Conservation (phyloP, 768 basidiomycete genomes). For the Pleurotus ostreatus region DNA sequence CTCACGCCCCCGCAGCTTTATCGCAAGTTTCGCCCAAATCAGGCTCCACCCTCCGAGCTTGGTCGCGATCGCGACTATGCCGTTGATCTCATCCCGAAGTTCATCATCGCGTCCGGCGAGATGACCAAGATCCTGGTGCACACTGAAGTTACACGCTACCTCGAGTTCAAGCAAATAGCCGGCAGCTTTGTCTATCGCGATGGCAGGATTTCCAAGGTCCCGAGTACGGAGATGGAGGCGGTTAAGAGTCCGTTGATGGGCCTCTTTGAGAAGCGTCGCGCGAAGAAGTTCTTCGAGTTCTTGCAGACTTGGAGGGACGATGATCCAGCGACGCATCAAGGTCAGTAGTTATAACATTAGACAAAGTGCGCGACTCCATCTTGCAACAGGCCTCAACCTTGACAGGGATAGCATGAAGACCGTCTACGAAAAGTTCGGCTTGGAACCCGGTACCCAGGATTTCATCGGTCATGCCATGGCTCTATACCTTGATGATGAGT, state of each 20-base stretch:
- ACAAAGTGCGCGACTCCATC: conserved; percentile 3
- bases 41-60: conserved; percentile 74
- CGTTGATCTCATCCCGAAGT: conserved; percentile 97
- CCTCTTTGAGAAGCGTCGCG: conserved; percentile 96
- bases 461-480: conserved; percentile 99
- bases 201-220: conserved; percentile 95
- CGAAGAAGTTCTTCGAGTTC: conserved; percentile 98
- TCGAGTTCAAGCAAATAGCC: conserved; percentile 99
- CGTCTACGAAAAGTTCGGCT: conserved; percentile 95
- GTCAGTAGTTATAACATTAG: conserved; percentile 31
- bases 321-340: conserved; percentile 95
- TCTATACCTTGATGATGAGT: conserved; percentile 96
- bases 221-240: conserved; percentile 96
- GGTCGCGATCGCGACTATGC: conserved; percentile 98
- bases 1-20: conserved; percentile 61
- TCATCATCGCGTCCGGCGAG: conserved; percentile 97
- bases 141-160: conserved; percentile 97
- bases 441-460: conserved; percentile 97
- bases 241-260: conserved; percentile 96
- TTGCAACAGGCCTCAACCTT: conserved; percentile 68
- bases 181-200: conserved; percentile 98
- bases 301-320: conserved; percentile 94
- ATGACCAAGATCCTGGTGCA: conserved; percentile 98
- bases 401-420: conserved; percentile 90
- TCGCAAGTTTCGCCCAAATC: conserved; percentile 85